phyloP scores from a whole-genome alignment of 1,284 basidiomycete genomes.

The Rhodotorula sp. region DNA sequence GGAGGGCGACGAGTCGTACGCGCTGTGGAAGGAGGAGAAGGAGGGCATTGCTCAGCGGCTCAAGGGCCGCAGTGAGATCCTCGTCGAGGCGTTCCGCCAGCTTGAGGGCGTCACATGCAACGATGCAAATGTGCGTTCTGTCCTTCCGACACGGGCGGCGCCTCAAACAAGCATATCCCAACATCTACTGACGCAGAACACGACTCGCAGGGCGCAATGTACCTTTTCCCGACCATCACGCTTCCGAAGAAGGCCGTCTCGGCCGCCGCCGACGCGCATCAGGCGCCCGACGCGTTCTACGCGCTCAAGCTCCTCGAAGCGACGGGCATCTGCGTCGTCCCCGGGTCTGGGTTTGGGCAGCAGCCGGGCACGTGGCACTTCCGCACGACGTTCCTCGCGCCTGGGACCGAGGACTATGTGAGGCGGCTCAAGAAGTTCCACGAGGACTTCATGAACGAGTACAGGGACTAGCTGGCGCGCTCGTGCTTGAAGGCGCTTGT shows the following conservation, averaged over 20 bases:
- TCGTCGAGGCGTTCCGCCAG: slow-evolving; percentile 72
- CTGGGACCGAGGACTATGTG: slow-evolving; percentile 79
- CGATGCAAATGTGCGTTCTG: slow-evolving; percentile 58
- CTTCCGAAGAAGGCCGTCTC: slow-evolving; percentile 70
- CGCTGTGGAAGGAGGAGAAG: slow-evolving; percentile 77
- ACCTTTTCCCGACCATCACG: slow-evolving; percentile 76
- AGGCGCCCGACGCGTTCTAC: slow-evolving; percentile 85
- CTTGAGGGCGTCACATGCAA: slow-evolving; percentile 83
- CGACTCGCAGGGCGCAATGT: slow-evolving; percentile 74
- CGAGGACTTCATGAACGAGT: slow-evolving; percentile 70
- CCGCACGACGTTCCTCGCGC: slow-evolving; percentile 53
- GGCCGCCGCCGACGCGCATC: slow-evolving; percentile 69
- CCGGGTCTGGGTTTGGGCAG: slow-evolving; percentile 90
- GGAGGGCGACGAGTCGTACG: slow-evolving; percentile 70
- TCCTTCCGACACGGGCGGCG: not conserved
- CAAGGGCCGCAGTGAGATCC: slow-evolving; percentile 66
- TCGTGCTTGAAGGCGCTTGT: not conserved
- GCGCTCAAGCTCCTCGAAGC: slow-evolving; percentile 76
- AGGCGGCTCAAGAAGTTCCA: slow-evolving; percentile 83
- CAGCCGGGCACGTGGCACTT: slow-evolving; percentile 83
- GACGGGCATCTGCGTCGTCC: slow-evolving; percentile 82
- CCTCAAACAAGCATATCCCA: no score
- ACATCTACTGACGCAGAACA: no score
- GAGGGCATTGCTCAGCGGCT: slow-evolving; percentile 73
- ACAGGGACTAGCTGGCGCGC: slow-evolving; percentile 45